Conservation (phyloP, 768 basidiomycete species). For the Mycena polygramma region DNA sequence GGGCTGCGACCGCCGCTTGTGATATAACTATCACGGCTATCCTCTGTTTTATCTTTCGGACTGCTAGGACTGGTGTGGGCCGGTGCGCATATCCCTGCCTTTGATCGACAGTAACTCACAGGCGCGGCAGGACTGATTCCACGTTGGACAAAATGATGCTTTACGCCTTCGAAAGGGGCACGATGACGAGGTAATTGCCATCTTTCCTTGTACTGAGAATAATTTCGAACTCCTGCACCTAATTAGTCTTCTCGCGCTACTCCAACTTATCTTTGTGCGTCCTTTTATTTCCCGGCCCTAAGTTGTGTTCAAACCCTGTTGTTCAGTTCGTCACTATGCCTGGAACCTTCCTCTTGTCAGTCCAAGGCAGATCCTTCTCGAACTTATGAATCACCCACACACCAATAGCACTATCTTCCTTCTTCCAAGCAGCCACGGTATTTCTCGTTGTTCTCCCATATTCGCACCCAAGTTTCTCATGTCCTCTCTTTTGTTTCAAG, state of each 20-base stretch:
- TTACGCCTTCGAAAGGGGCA: neutral
- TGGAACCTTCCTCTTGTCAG: neutral
- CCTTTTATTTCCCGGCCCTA: too few species aligned
- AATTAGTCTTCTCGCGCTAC: neutral
- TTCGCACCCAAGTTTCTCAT: too few species aligned
- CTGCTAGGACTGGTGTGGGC: neutral
- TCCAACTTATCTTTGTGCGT: neutral
- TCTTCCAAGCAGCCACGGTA: neutral
- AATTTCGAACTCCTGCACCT: neutral
- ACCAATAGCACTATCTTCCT: neutral
- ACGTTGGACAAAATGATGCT: neutral
- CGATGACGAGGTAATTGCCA: neutral
- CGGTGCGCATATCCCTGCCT: neutral
- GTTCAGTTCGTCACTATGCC: neutral
- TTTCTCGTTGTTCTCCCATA: too few species aligned
- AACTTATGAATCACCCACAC: neutral
- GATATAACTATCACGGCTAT: conserved; percentile 1
- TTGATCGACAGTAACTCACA: too few species aligned
- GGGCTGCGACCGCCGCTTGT: neutral
- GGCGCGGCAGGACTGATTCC: neutral
- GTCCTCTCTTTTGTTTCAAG: neutral
- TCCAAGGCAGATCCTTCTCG: neutral
- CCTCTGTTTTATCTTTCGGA: neutral
- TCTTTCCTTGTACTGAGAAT: neutral
- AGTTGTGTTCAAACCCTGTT: too few species aligned